Conservation (phyloP, 139 green algal genomes). For the Coccomyxa sp. region DNA sequence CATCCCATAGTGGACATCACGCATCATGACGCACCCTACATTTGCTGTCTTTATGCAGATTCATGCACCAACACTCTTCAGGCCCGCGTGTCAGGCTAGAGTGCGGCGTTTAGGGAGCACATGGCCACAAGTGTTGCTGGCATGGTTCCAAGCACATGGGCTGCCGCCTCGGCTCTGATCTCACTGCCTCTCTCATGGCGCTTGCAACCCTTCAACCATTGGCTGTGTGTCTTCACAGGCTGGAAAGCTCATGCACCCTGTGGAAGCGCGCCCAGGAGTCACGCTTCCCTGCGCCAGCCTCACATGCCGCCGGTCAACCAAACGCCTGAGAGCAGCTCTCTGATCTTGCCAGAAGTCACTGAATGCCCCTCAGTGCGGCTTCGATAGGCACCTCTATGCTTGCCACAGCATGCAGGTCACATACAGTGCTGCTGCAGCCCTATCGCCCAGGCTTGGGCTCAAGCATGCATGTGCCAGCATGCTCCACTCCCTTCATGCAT, state of each 20-base stretch:
- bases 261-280: slow-evolving; percentile 40
- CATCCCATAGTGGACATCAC: no score
- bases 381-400: no score
- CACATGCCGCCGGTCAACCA: not conserved
- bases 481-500: no score
- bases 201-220: not conserved
- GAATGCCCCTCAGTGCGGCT: no score
- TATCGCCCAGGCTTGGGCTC: no score
- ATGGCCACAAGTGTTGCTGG: not conserved
- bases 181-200: not conserved
- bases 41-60: not conserved
- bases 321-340: not conserved
- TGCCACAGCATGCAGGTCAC: no score
- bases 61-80: not conserved
- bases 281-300: slow-evolving; percentile 26
- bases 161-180: not conserved
- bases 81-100: not conserved
- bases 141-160: not conserved
- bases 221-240: slow-evolving; percentile 18
- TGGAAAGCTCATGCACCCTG: slow-evolving; percentile 41
- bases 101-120: not conserved
- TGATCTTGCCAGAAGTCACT: not conserved
- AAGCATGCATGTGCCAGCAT: no score
- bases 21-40: no score
- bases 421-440: no score